phyloP scores from a whole-genome alignment of 2,329 filamentous ascomycete genomes.

The Ambrosiella cleistominuta region DNA sequence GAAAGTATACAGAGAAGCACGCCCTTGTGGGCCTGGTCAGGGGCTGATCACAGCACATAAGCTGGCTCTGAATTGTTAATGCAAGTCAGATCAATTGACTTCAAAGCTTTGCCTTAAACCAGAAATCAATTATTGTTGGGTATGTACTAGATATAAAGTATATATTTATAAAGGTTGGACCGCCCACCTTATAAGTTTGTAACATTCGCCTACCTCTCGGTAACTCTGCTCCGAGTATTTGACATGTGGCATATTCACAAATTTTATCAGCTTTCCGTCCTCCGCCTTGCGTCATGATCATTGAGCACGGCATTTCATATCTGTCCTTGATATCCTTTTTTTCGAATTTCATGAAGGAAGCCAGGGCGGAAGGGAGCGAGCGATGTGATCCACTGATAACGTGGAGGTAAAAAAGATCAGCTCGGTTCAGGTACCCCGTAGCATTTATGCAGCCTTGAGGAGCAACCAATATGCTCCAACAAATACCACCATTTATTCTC shows the following conservation, averaged over 20 bases:
- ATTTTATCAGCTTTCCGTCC: neutral
- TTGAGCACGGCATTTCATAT: neutral
- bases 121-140: neutral
- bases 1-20: neutral
- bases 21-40: neutral
- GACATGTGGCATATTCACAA: neutral
- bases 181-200: neutral
- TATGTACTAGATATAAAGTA: neutral
- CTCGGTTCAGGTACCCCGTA: conserved; percentile 9
- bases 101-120: neutral
- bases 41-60: neutral
- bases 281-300: neutral
- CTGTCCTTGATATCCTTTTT: neutral
- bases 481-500: neutral
- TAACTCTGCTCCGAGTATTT: neutral
- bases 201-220: neutral
- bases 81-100: neutral
- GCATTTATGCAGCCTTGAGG: conserved; percentile 7
- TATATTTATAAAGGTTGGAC: neutral
- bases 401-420: conserved; percentile 4
- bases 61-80: neutral
- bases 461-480: neutral
- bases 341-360: neutral
- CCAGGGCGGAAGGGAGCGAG: neutral
- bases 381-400: conserved; percentile 1